phyloP scores from a whole-genome alignment of 2,329 filamentous ascomycete genomes.

The Xylariaceae sp. region DNA sequence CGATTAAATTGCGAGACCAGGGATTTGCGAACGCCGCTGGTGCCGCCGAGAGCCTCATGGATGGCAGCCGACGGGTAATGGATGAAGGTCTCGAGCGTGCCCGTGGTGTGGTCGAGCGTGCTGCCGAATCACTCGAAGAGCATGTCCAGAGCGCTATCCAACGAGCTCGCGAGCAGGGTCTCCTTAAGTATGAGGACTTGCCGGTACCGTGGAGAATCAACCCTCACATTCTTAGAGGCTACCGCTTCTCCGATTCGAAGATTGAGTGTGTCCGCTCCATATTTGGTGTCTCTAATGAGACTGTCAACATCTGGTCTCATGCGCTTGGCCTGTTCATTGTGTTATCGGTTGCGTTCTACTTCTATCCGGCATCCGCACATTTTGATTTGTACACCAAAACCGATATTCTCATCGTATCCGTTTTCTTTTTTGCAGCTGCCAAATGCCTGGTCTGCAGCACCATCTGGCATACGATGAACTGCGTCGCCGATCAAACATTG shows the following conservation, averaged over 20 bases:
- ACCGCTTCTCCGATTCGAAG: slow-evolving; percentile 90
- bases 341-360: slow-evolving; percentile 85
- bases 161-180: slow-evolving; percentile 70
- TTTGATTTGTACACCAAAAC: slow-evolving; percentile 82
- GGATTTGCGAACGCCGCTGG: slow-evolving; percentile 63
- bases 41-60: slow-evolving; percentile 67
- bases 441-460: slow-evolving; percentile 93
- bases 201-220: slow-evolving; percentile 92
- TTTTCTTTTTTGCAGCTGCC: slow-evolving; percentile 94
- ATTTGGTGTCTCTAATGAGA: slow-evolving; percentile 83
- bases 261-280: slow-evolving; percentile 80
- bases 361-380: slow-evolving; percentile 83
- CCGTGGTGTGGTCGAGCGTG: slow-evolving; percentile 70
- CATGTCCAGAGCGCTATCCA: slow-evolving; percentile 74
- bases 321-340: slow-evolving; percentile 83
- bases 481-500: slow-evolving; percentile 80
- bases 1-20: slow-evolving; percentile 72
- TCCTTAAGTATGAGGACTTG: slow-evolving; percentile 85
- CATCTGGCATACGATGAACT: slow-evolving; percentile 99
- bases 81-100: slow-evolving; percentile 74
- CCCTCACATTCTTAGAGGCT: slow-evolving; percentile 84
- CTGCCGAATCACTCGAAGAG: slow-evolving; percentile 75
- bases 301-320: slow-evolving; percentile 98
- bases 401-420: slow-evolving; percentile 83
- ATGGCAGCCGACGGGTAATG: slow-evolving; percentile 71